These are phyloP conservation scores for Linum tenue DNA, from an alignment of 345 rosid species.

Conservation along the genomic window DNA sequence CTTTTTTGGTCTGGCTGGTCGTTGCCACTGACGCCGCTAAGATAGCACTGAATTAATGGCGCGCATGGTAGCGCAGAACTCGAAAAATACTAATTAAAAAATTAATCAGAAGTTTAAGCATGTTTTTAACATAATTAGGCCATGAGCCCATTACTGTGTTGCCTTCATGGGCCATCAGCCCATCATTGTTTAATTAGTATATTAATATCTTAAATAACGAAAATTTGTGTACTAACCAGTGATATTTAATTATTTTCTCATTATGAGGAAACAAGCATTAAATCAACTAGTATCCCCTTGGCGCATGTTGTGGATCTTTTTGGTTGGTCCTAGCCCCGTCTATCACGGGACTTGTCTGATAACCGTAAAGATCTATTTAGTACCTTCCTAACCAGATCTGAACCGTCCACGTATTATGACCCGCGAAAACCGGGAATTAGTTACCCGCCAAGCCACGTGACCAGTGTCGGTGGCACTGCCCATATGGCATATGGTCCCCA, in stretches of 20 bases:
- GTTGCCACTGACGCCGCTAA: conserved; percentile 10
- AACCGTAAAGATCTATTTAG: conserved; percentile 28
- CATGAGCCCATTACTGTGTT: background rate
- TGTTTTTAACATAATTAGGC: background rate
- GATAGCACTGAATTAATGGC: background rate
- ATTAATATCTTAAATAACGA: no score
- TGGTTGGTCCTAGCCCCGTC: conserved; percentile 16
- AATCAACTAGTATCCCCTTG: conserved; percentile 2
- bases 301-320: conserved; percentile 31
- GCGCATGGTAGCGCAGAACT: background rate
- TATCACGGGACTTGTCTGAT: conserved; percentile 29
- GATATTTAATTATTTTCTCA: no score
- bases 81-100: background rate
- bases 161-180: background rate
- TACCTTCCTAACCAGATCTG: conserved; percentile 17
- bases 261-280: no score
- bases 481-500: background rate
- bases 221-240: no score
- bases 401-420: conserved; percentile 29
- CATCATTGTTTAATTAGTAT: no score
- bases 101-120: background rate
- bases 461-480: conserved; percentile 21
- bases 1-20: conserved; percentile 24
- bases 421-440: background rate
- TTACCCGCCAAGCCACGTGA: conserved; percentile 17